Evolutionary conservation across 2,329 filamentous ascomycete species (phyloP), one percentile per base, ranked within the genome.

Genomic region (Beauveria pseudobassiana): DNA sequence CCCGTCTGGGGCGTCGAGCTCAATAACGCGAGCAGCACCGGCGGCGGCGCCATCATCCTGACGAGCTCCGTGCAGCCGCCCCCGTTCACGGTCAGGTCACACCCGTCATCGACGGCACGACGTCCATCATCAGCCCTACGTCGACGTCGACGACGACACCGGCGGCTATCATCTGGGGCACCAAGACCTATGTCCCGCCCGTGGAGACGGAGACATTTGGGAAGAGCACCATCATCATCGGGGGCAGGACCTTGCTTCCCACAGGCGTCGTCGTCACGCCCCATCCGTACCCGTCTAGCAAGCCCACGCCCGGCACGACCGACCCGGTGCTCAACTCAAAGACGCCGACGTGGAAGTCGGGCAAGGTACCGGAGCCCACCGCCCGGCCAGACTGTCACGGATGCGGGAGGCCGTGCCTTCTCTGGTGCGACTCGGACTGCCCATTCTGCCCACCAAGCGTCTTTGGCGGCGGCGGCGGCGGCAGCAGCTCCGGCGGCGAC

Each of bases 51-150:
- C n/a, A 53, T 53, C 34, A 24, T 45, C 16, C 38, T 61, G 14
- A 52, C 48, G 10, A 61, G 58, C 48, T 61, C 58, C 28, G 58
- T 61, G 20, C 58, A 61, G 58, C 58, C 58, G 34, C 46, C 58
- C 9, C 58, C 58, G 20, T n/a, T 61, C 20, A 34, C n/a, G 14
- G n/a, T 61, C 50, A 28, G 6, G 58, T 61, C 38, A 61, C 48
- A 2, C 58, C 58, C 24, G 26, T 61, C 38, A 42, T 61, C 49
- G 22, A 53, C 34, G 58, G 58, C 24, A 61, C 58, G 14, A 61
- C 58, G 20, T 53, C 34, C 12, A 53, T 61, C 46, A 20, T 54
- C 38, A 38, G 5, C n/a, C 45, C 58, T 22, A 61, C 58, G 14
- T 26, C 46, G 18, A 61, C 58, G 28, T 28, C 28, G 20, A 53